phyloP scores from a whole-genome alignment of 2,329 filamentous ascomycete genomes.

The Parastagonospora avenae region DNA sequence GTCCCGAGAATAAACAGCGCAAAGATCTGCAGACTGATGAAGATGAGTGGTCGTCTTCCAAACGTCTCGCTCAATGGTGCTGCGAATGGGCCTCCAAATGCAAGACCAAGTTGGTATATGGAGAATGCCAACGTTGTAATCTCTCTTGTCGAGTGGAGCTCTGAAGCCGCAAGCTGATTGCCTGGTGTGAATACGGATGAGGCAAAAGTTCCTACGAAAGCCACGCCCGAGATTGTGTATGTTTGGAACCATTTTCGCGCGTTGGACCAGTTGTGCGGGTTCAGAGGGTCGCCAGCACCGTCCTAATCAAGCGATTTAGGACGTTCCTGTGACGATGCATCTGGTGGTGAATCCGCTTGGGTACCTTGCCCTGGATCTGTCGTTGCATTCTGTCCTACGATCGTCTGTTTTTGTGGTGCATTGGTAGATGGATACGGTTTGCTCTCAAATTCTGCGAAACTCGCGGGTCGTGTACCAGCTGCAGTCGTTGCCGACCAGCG shows the following conservation, averaged over 20 bases:
- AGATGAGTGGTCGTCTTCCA: slow-evolving; percentile 65
- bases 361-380: not conserved
- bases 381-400: not conserved
- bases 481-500: slow-evolving; percentile 9
- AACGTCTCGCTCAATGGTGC: slow-evolving; percentile 62
- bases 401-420: not conserved
- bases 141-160: slow-evolving; percentile 22
- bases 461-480: slow-evolving; percentile 11
- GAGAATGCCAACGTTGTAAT: slow-evolving; percentile 47
- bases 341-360: not conserved
- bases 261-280: slow-evolving; percentile 17
- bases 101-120: slow-evolving; percentile 63
- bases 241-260: slow-evolving; percentile 16
- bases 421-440: not conserved
- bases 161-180: slow-evolving; percentile 9
- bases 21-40: slow-evolving; percentile 69
- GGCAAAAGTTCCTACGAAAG: slow-evolving; percentile 14
- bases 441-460: slow-evolving; percentile 6
- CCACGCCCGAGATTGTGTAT: slow-evolving; percentile 13
- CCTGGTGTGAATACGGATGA: slow-evolving; percentile 8
- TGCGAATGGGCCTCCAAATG: slow-evolving; percentile 61
- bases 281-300: slow-evolving; percentile 11
- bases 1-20: slow-evolving; percentile 55
- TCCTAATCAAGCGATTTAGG: slow-evolving; percentile 15
- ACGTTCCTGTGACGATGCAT: slow-evolving; percentile 2